A percentile compares a stretch with the other conserved stretches of the same genome.
phyloP scores from a whole-genome alignment of 176 grass and related monocot species.

The Tuctoria greenei region DNA sequence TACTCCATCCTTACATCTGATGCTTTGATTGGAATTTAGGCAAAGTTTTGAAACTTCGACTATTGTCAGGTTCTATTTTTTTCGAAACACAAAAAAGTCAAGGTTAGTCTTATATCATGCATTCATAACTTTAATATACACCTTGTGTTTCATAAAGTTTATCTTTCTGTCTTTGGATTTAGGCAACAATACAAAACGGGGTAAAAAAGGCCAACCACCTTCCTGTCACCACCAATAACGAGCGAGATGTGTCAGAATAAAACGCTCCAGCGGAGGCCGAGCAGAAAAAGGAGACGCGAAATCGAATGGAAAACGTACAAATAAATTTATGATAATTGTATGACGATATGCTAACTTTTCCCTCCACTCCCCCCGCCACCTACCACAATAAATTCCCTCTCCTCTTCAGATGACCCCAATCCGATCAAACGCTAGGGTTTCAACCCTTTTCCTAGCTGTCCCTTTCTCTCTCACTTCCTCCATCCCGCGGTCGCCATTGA shows the following conservation, averaged over 20 bases:
- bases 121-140: too few species aligned
- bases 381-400: slow-evolving; percentile 37
- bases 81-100: too few species aligned
- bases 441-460: not conserved
- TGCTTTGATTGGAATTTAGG: too few species aligned
- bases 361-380: slow-evolving; percentile 8
- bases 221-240: not conserved
- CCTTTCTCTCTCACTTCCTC: not conserved
- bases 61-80: too few species aligned
- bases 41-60: too few species aligned
- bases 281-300: not conserved
- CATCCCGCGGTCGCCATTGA: slow-evolving; percentile 41
- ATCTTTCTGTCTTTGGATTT: too few species aligned
- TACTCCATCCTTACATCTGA: too few species aligned
- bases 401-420: not conserved
- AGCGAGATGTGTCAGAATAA: too few species aligned
- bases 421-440: slow-evolving; percentile 43
- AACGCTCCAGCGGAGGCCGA: too few species aligned
- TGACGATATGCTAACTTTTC: slow-evolving; percentile 20
- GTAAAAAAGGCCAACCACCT: slow-evolving; percentile 1
- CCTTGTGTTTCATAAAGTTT: too few species aligned
- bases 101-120: too few species aligned
- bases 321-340: slow-evolving; percentile 6
- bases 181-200: not conserved
- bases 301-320: not conserved